phyloP scores from a whole-genome alignment of 345 rosid genomes.

The Noccaea bulbosa region DNA sequence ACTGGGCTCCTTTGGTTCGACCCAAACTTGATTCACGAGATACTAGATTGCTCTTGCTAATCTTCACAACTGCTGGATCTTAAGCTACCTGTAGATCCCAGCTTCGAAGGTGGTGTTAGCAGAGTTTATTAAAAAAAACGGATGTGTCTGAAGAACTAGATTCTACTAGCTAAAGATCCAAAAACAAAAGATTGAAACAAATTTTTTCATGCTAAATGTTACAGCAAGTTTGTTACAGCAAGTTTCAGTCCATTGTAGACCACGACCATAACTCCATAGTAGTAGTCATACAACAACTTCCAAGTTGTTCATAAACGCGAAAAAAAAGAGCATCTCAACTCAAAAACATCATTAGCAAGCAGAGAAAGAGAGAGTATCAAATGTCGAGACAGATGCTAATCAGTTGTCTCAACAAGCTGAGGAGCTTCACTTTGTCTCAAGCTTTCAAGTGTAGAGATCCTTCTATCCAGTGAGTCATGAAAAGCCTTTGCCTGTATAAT shows the following conservation, averaged over 20 bases:
- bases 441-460: slow-evolving; percentile 77
- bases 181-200: slow-evolving; percentile 13
- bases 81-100: neutral
- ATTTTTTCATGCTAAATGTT: neutral
- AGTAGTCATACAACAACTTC: slow-evolving; percentile 37
- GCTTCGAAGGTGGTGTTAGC: slow-evolving; percentile 8
- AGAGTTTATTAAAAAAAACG: neutral
- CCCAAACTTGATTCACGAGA: slow-evolving; percentile 1
- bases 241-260: slow-evolving; percentile 35
- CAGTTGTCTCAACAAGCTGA: slow-evolving; percentile 58
- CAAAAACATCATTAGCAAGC: slow-evolving; percentile 28
- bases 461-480: slow-evolving; percentile 69
- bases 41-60: slow-evolving; percentile 11
- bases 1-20: neutral
- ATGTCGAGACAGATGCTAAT: slow-evolving; percentile 47
- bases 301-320: slow-evolving; percentile 36
- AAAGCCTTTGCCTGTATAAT: slow-evolving; percentile 62
- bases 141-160: slow-evolving; percentile 1
- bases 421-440: slow-evolving; percentile 73
- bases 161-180: neutral
- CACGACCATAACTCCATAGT: slow-evolving; percentile 17
- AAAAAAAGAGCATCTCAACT: slow-evolving; percentile 5
- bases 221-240: slow-evolving; percentile 35
- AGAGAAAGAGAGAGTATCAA: neutral
- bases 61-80: slow-evolving; percentile 1